Evolutionary conservation across 2,329 filamentous ascomycete genomes (phyloP).

Genomic region (Fusarium newnesense): DNA sequence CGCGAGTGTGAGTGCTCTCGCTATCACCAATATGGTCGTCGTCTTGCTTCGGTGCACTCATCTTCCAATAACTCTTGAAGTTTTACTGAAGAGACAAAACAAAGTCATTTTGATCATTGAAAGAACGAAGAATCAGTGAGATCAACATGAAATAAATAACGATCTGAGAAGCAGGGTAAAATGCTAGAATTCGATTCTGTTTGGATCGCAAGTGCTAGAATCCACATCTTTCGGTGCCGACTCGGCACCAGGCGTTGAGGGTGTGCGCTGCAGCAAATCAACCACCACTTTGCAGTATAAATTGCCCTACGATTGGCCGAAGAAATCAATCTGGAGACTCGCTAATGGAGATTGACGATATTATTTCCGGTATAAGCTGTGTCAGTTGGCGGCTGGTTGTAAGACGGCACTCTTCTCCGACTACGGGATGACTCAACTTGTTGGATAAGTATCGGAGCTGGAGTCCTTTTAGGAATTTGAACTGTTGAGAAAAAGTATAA

Average conservation of each 20-base stretch:
- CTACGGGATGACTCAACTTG: neutral
- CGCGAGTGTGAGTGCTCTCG: neutral
- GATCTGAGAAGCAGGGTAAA: neutral
- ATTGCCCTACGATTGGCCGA: neutral
- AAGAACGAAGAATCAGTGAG: neutral
- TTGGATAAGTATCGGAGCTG: neutral
- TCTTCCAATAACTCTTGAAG: neutral
- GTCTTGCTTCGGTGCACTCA: constrained; percentile 5
- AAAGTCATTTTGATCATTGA: neutral
- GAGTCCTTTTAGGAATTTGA: neutral
- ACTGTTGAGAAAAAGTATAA: neutral
- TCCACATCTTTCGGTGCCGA: constrained; percentile 28
- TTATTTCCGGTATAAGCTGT: constrained; percentile 2
- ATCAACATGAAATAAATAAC: constrained; percentile 18
- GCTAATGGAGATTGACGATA: neutral
- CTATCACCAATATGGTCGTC: constrained; percentile 3
- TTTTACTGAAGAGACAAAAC: neutral
- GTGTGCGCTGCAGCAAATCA: neutral
- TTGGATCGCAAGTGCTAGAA: constrained; percentile 13
- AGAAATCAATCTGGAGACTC: neutral
- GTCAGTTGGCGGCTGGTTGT: neutral
- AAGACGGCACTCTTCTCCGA: neutral
- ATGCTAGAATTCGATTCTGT: constrained; percentile 7
- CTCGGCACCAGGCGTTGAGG: constrained; percentile 12
- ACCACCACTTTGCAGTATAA: neutral